Evolutionary conservation across 805 yeast species (phyloP), one percentile per base, ranked within the genome.

Genomic region (Phaffomyces thermotolerans): DNA sequence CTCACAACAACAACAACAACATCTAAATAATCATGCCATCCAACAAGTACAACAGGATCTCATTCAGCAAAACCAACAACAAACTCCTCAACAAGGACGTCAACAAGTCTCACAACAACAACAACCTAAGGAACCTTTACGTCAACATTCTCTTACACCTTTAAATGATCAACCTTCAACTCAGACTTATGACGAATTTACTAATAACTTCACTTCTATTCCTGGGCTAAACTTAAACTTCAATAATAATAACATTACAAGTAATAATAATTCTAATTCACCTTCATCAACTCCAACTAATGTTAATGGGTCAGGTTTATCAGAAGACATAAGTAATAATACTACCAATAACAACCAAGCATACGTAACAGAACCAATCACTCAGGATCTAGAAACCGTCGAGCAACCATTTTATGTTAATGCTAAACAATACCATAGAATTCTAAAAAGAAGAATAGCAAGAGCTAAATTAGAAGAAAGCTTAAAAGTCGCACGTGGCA

Each of bases 321-420:
- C 31, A 39, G 34, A 32, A 40, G 41, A 31, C 33, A 43, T 27
- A 2, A 13, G 31, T 27, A 34, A 30, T 36, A 46, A 44, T 34
- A 34, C 42, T 13, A 22, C 25, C 6, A 10, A 12, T 10, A 27
- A 27, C 29, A 27, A 27, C 13, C 29, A 27, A 29, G 31, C 37
- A 27, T 39, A 32, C 31, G 44, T 39, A 27, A 31, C 40, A 10
- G 48, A 45, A 32, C 32, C 43, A 15, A 35, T 20, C 13, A 23
- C 36, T 15, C 48, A 37, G n/a, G 44, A 49, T 4, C 29, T 30
- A 8, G 50, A 52, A 39, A 57, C 66, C 3, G 61, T 57, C 1
- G 96, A 90, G 59, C 96, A 91, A 63, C 99, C 98, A 1, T 89
- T 89, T 58, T 93, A 93, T 57, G 99, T 93, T 36, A 93, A 93